Evolutionary conservation across 108 stramenopile species (phyloP), one percentile per base, ranked within the genome.

Genomic region (Cyclostephanos invisitatus): DNA sequence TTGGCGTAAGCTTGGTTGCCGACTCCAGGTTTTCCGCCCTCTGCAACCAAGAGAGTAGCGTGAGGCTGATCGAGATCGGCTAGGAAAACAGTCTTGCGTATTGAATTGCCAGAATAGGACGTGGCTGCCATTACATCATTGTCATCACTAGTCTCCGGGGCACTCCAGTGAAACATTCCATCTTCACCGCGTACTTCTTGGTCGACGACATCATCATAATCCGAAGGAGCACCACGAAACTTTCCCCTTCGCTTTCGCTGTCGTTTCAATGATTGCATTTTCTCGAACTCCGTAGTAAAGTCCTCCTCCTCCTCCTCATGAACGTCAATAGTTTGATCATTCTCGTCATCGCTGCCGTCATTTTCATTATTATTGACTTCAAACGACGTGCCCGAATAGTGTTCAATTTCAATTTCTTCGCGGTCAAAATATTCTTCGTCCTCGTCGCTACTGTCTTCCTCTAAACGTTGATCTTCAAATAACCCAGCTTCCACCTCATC

Each of bases 31-130:
- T 80, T 77, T 17, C 95, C 95, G 28, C 95, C 95, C 25, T 70
- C 55, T 3, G 95, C 89, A 53, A 96, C 86, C 4, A 96, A 67
- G 21, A 85, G 75, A n/a, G 81, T 69, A 9, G 89, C 69, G 7
- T 91, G 84, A 15, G 89, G 91, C 66, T 85, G 53, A 75, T 95
- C 91, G 10, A 95, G 62, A 75, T 95, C 91, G 11, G 91, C 89
- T 15, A 95, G 46, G 27, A 83, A 78, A 10, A 90, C 83, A 62
- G 60, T 83, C 73, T 89, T 86, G 18, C 86, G 77, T 75, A 80
- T 68, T 58, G 53, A 70, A 60, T 77, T 11, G 18, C 36, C 59
- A 28, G 48, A 14, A 25, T 66, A 46, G 50, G 70, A 49, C 40
- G 54, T 70, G 36, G 51, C 42, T 25, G 63, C 65, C 27, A 75